A percentile compares a stretch with the other conserved stretches of the same genome.
Evolutionary conservation across 805 yeast genomes (phyloP).

Genomic region (Isabelozyma pseudorhagii): DNA sequence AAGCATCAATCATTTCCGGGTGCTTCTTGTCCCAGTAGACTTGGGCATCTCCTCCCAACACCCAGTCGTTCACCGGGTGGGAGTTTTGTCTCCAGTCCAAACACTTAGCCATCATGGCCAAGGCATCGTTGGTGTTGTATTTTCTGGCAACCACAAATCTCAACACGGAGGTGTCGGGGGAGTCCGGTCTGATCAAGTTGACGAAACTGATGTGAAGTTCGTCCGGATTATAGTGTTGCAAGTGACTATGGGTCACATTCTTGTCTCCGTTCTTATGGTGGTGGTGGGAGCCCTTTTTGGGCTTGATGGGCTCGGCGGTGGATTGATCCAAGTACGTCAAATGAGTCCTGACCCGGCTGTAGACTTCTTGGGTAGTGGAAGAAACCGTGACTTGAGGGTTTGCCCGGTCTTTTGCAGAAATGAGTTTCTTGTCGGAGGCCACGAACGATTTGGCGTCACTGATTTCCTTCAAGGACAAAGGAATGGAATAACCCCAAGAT

Average conservation of each 20-base stretch:
- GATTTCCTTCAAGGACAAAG: slow-evolving; percentile 16
- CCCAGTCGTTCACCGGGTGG: slow-evolving; percentile 52
- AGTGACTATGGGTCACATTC: background rate
- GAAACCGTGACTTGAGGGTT: background rate
- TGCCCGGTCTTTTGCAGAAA: background rate
- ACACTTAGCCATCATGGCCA: slow-evolving; percentile 64
- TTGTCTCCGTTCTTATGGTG: background rate
- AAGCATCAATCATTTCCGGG: slow-evolving; percentile 48
- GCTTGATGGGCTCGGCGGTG: background rate
- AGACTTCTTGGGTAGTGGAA: slow-evolving; percentile 4
- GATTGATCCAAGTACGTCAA: background rate
- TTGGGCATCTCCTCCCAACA: slow-evolving; percentile 64
- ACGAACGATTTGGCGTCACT: slow-evolving; percentile 16
- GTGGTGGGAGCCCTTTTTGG: background rate
- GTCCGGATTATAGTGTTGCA: background rate
- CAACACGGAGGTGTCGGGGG: slow-evolving; percentile 69
- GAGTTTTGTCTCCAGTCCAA: slow-evolving; percentile 67
- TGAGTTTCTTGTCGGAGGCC: slow-evolving; percentile 12
- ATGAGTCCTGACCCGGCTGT: slow-evolving; percentile 1
- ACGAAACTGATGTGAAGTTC: background rate
- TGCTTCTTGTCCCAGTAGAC: slow-evolving; percentile 35
- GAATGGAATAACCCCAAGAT: slow-evolving; percentile 41
- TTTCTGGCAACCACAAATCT: slow-evolving; percentile 80
- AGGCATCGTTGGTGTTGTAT: slow-evolving; percentile 64
- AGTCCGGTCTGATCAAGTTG: slow-evolving; percentile 51